These are phyloP conservation scores for Plasmodium billcollinsi DNA, from an alignment of 169 alveolate genomes.

Conservation along the genomic window DNA sequence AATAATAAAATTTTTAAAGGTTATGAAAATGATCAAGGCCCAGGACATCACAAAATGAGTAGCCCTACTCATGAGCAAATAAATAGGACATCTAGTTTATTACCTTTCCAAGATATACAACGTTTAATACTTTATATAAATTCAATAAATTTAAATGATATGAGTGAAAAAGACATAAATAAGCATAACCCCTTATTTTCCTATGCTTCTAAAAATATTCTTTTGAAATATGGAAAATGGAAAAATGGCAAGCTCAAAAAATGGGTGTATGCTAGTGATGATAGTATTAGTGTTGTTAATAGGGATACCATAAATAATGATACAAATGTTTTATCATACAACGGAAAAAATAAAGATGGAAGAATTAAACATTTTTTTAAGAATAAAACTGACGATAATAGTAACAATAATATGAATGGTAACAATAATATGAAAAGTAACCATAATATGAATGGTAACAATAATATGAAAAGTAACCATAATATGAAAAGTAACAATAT, in stretches of 20 bases:
- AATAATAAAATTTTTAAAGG: background rate
- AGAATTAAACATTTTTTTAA: no score
- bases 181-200: conserved; percentile 20
- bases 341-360: background rate
- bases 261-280: conserved; percentile 44
- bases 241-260: conserved; percentile 58
- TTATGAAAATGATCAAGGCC: background rate
- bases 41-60: no score
- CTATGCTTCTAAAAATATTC: conserved; percentile 50
- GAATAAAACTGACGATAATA: no score
- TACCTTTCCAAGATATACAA: conserved; percentile 40
- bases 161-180: conserved; percentile 47
- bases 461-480: no score
- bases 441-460: no score
- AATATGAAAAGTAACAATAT: no score
- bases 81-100: no score
- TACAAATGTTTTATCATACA: background rate
- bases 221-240: conserved; percentile 63
- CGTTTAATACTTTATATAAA: conserved; percentile 17
- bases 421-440: no score
- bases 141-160: conserved; percentile 36
- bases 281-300: background rate
- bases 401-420: background rate
- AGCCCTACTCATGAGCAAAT: no score
- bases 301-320: background rate